These are phyloP conservation scores for Mucor sp. DNA, from an alignment of 371 early-diverging fungal genomes.

Conservation along the genomic window DNA sequence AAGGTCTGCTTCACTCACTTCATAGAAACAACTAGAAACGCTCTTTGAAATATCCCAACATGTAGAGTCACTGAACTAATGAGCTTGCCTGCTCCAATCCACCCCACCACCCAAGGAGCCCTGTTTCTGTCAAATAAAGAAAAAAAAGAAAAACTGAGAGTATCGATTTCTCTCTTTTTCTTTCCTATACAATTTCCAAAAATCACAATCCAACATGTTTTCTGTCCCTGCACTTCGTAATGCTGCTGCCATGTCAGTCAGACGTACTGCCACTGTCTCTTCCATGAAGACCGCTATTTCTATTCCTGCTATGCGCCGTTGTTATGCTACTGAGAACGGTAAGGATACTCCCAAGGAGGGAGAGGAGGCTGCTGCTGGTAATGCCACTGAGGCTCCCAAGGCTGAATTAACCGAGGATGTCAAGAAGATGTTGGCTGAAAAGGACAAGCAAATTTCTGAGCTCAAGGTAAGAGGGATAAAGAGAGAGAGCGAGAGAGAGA, in stretches of 20 bases:
- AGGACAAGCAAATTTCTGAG: slow-evolving; percentile 80
- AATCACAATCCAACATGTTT: slow-evolving; percentile 16
- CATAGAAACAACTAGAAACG: not conserved
- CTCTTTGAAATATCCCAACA: not conserved
- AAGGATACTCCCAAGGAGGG: slow-evolving; percentile 14
- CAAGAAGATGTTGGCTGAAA: slow-evolving; percentile 61
- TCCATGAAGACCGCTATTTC: slow-evolving; percentile 3
- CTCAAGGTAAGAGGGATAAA: slow-evolving; percentile 62
- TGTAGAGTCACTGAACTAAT: slow-evolving; percentile 4
- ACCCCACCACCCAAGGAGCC: slow-evolving; percentile 8
- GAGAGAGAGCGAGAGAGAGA: not conserved
- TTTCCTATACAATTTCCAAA: not conserved
- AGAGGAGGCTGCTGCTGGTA: slow-evolving; percentile 12
- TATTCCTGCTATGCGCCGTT: slow-evolving; percentile 4
- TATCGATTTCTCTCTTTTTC: not conserved
- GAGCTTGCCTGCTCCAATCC: not conserved
- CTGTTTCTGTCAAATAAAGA: slow-evolving; percentile 13
- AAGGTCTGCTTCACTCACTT: not conserved
- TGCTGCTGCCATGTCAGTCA: slow-evolving; percentile 24
- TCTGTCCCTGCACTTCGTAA: slow-evolving; percentile 21
- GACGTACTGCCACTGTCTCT: slow-evolving; percentile 6
- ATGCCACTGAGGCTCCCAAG: slow-evolving; percentile 13
- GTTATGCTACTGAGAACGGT: slow-evolving; percentile 39
- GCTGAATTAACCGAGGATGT: slow-evolving; percentile 29
- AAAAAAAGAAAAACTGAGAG: not conserved